Conservation (phyloP, 768 basidiomycete genomes). For the Cystofilobasidium capitatum region DNA sequence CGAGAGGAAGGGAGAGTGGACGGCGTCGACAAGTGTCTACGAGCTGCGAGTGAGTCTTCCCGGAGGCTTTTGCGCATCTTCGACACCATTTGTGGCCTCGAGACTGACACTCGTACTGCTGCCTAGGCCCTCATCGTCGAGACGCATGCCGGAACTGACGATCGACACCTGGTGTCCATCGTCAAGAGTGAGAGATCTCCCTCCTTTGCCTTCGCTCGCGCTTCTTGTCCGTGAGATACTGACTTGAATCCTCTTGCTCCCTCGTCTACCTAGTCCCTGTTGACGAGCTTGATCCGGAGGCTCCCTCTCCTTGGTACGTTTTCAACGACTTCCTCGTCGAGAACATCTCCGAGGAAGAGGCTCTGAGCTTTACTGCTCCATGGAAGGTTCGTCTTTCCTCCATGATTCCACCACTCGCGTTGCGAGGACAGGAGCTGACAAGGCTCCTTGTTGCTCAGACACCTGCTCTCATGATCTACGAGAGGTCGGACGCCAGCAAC, state of each 20-base stretch:
- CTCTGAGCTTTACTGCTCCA: slow-evolving; percentile 68
- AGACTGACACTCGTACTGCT: not conserved
- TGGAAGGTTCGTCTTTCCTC: slow-evolving; percentile 73
- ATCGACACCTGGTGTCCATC: slow-evolving; percentile 77
- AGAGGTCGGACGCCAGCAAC: slow-evolving; percentile 56
- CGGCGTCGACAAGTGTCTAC: slow-evolving; percentile 50
- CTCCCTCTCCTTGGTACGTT: slow-evolving; percentile 65
- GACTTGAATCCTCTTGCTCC: not conserved
- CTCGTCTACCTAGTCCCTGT: slow-evolving; percentile 52
- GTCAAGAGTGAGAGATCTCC: slow-evolving; percentile 54
- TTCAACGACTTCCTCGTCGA: slow-evolving; percentile 95
- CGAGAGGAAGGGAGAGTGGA: slow-evolving; percentile 49
- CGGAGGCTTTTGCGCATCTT: not conserved
- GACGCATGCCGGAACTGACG: slow-evolving; percentile 58
- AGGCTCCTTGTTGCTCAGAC: slow-evolving; percentile 33
- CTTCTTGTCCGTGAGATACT: not conserved
- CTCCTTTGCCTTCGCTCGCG: not conserved
- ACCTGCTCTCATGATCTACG: slow-evolving; percentile 82
- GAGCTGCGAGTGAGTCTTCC: slow-evolving; percentile 56
- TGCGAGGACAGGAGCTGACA: slow-evolving; percentile 1
- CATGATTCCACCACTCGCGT: not conserved
- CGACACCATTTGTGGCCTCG: not conserved
- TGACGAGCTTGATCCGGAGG: slow-evolving; percentile 45
- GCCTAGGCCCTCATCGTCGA: slow-evolving; percentile 69
- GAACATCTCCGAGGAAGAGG: slow-evolving; percentile 76